A percentile compares a stretch with the other conserved stretches of the same genome.
phyloP scores from a whole-genome alignment of 768 basidiomycete species.

The Leccinum fibrillosum region DNA sequence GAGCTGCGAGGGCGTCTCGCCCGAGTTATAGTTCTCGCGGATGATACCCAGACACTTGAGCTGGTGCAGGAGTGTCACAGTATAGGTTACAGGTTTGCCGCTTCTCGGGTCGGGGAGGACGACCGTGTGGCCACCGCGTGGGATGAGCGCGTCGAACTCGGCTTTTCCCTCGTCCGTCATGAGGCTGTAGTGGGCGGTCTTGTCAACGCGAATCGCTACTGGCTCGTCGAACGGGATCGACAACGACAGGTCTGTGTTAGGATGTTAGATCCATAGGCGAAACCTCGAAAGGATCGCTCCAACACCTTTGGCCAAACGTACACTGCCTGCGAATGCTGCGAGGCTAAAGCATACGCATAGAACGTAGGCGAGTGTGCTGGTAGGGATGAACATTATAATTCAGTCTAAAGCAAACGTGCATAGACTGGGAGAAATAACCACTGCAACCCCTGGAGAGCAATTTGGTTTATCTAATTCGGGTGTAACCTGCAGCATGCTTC shows the following conservation, averaged over 20 bases:
- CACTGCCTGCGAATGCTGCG: neutral
- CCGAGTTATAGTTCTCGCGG: slow-evolving; percentile 2
- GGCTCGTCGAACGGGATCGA: slow-evolving; percentile 10
- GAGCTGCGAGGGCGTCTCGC: slow-evolving; percentile 5
- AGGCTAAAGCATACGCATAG: slow-evolving; percentile 2
- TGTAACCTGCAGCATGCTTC: neutral
- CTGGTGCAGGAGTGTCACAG: slow-evolving; percentile 12
- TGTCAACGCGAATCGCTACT: slow-evolving; percentile 11
- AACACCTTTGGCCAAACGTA: slow-evolving; percentile 6
- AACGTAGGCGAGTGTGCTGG: neutral
- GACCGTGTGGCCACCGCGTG: slow-evolving; percentile 5
- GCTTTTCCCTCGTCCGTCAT: slow-evolving; percentile 10
- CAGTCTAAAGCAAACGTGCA: neutral
- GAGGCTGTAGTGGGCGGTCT: slow-evolving; percentile 12
- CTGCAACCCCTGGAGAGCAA: too few species aligned
- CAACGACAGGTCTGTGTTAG: slow-evolving; percentile 8
- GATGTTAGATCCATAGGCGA: neutral
- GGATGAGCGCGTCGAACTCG: slow-evolving; percentile 14
- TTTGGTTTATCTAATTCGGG: neutral
- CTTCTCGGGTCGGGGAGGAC: slow-evolving; percentile 7
- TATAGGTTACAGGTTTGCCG: slow-evolving; percentile 12
- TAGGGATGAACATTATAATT: neutral
- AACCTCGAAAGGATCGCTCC: neutral
- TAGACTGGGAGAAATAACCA: neutral
- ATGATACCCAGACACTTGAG: slow-evolving; percentile 13